phyloP scores from a whole-genome alignment of 148 eudicot genomes.

The Chenopodium formosanum region DNA sequence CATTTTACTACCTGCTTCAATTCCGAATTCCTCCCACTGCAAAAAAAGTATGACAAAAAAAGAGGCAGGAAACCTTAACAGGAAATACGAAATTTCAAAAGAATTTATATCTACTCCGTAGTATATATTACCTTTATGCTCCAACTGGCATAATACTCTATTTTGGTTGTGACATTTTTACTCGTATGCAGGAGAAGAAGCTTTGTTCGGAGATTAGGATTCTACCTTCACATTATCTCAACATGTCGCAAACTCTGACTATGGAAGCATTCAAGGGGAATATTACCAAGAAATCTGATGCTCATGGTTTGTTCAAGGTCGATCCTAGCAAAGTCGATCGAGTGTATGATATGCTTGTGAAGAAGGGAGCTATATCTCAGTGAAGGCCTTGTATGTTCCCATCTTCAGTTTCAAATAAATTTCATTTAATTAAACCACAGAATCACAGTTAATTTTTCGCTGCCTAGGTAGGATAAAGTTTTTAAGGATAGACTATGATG shows the following conservation, averaged over 20 bases:
- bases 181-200: slow-evolving; percentile 58
- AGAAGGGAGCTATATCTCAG: slow-evolving; percentile 63
- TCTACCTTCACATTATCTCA: slow-evolving; percentile 88
- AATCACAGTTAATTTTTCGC: background rate
- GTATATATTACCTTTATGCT: background rate
- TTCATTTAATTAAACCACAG: background rate
- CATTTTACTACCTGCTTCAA: background rate
- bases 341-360: slow-evolving; percentile 82
- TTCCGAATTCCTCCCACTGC: background rate
- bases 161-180: background rate
- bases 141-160: background rate
- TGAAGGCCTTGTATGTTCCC: slow-evolving; percentile 26
- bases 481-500: background rate
- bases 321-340: slow-evolving; percentile 82
- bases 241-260: slow-evolving; percentile 66
- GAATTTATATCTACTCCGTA: background rate
- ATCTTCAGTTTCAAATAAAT: background rate
- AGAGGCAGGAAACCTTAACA: background rate
- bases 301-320: slow-evolving; percentile 62
- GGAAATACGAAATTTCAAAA: background rate
- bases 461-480: background rate
- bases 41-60: background rate
- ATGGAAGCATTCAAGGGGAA: slow-evolving; percentile 66
- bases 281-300: slow-evolving; percentile 66
- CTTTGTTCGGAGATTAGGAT: slow-evolving; percentile 78